Evolutionary conservation across 169 alveolate species (phyloP), one percentile per base, ranked within the genome.

Genomic region (Neospora caninum): DNA sequence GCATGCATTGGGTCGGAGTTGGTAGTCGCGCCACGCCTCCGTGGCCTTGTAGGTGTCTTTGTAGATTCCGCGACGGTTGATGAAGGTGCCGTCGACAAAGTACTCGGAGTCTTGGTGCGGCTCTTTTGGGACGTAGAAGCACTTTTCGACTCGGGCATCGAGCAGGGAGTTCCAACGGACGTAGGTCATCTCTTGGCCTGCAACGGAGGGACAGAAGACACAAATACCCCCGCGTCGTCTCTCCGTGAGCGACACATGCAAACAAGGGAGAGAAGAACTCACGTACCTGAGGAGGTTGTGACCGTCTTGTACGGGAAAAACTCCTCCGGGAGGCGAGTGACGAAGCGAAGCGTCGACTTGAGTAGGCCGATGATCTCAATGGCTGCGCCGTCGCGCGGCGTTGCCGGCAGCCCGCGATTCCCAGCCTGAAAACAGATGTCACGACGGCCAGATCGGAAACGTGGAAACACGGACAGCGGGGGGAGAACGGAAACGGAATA

Each of bases 331-430:
- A 96, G 91, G 41, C 92, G 80, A 10, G 93, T 87, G 39, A 98
- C 93, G 94, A 97, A 97, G 80, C 96, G 93, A 42, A 99, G 94
- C 25, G 98, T 94, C n/a, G 98, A 96, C 87, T 98, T 97, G 49
- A 97, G 95, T 34, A 98, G 92, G 18, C 99, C 99, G 13, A 97
- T 97, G 58, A 98, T 95, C 96, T 99, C 99, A 84, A 98, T 97
- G 43, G 98, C 99, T 9, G 99, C 99, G 36, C 99, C 99, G 96
- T 99, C 99, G 92, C 99, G 96, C 38, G 99, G 98, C 1, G 99
- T 96, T 7, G 98, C 96, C 31, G 98, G 98, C 58, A 96, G 73
- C 41, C 98, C 98, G n/a, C 92, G 93, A 91, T 96, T 97, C 7
- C 93, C 93, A 31, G 97, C 97, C 96, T 96, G 94, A 31, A 54